Evolutionary conservation across 768 basidiomycete genomes (phyloP).

Genomic region (Mrakia blollopis): DNA sequence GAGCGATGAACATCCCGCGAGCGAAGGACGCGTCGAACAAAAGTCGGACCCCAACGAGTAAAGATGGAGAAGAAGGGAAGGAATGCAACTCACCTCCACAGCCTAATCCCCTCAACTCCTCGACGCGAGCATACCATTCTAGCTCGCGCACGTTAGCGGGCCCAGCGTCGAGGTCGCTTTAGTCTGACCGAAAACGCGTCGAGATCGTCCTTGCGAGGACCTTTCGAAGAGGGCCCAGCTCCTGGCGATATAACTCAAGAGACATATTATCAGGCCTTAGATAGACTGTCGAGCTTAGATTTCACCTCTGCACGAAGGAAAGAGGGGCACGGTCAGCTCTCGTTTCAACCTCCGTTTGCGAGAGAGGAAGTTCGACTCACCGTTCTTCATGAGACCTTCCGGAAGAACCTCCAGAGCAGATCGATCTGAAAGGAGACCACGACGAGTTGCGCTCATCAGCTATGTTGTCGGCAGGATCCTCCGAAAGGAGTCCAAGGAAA

Average conservation of each 20-base stretch:
- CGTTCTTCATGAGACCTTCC: conserved; percentile 22
- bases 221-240: too few relatives aligned
- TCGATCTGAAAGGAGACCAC: not conserved
- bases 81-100: too few relatives aligned
- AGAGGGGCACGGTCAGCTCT: not conserved
- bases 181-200: not conserved
- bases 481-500: too few relatives aligned
- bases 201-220: not conserved
- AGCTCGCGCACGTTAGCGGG: too few relatives aligned
- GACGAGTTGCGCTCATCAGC: not conserved
- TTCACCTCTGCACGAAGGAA: not conserved
- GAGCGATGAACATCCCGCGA: too few relatives aligned
- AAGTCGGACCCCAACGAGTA: too few relatives aligned
- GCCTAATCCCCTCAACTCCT: too few relatives aligned
- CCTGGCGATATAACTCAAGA: not conserved
- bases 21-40: too few relatives aligned
- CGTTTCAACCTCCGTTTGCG: not conserved
- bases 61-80: too few relatives aligned
- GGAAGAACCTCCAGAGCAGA: conserved; percentile 15
- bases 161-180: too few relatives aligned
- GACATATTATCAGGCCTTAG: not conserved
- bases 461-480: not conserved
- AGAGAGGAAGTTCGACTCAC: not conserved
- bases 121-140: too few relatives aligned
- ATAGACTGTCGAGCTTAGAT: not conserved